Percentiles rank a stretch among this genome's conserved stretches.
These are phyloP conservation scores for Fusarium longipes DNA, from an alignment of 2,329 filamentous ascomycete species.

Conservation along the genomic window DNA sequence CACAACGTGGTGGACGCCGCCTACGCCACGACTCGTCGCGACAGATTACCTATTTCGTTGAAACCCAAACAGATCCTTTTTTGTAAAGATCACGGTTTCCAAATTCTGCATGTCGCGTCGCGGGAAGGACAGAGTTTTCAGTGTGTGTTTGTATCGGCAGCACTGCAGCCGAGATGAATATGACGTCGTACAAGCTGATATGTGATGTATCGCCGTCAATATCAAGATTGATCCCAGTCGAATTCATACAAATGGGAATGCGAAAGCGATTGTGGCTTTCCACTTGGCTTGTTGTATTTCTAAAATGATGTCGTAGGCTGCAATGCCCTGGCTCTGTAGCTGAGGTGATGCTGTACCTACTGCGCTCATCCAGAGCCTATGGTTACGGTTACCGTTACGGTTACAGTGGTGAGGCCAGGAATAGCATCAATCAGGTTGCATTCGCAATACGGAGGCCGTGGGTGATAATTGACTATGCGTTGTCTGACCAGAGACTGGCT, in stretches of 20 bases:
- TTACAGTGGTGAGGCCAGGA: constrained; percentile 18
- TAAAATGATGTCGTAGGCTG: constrained; percentile 9
- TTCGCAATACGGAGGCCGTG: constrained; percentile 19
- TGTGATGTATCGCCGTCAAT: constrained; percentile 11
- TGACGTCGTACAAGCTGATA: constrained; percentile 19
- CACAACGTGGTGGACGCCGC: constrained; percentile 25
- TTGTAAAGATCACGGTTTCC: constrained; percentile 15
- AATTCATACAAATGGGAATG: not conserved
- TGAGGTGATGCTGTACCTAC: constrained; percentile 6
- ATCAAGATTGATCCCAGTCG: not conserved
- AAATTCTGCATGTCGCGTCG: not conserved
- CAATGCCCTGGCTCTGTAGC: constrained; percentile 5
- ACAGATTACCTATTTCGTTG: constrained; percentile 23
- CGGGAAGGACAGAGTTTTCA: not conserved
- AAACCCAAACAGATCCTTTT: constrained; percentile 12
- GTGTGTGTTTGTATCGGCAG: not conserved
- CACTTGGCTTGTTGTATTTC: constrained; percentile 14
- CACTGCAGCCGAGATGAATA: not conserved
- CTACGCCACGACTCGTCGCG: constrained; percentile 26
- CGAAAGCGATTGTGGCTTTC: constrained; percentile 28
- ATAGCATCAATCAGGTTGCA: constrained; percentile 29
- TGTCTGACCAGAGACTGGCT: constrained; percentile 26
- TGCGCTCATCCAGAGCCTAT: not conserved
- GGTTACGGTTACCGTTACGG: not conserved
- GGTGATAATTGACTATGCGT: constrained; percentile 12